Evolutionary conservation across 1,284 basidiomycete genomes (phyloP).

Genomic region (Cryptococcus hybrid): DNA sequence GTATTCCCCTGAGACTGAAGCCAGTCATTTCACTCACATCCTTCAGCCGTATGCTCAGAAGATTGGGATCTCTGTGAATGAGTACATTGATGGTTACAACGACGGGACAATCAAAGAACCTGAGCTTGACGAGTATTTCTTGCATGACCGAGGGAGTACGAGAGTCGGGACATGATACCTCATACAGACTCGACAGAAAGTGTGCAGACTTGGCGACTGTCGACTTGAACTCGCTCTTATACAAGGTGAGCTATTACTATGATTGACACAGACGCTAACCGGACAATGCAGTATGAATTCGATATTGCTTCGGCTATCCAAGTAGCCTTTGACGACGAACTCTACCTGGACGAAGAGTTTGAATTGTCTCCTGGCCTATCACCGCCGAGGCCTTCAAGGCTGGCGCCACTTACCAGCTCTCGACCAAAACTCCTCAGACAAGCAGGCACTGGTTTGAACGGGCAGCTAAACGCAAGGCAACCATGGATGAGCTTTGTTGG

Average conservation of each 20-base stretch:
- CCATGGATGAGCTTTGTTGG: conserved; percentile 95
- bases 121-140: conserved; percentile 91
- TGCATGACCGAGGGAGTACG: conserved; percentile 94
- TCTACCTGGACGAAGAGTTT: conserved; percentile 91
- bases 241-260: conserved; percentile 56
- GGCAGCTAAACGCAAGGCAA: conserved; percentile 73
- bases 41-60: conserved; percentile 92
- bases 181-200: conserved; percentile 90
- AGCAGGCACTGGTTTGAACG: conserved; percentile 88
- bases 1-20: conserved; percentile 99
- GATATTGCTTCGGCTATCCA: conserved; percentile 92
- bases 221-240: conserved; percentile 80
- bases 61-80: conserved; percentile 91
- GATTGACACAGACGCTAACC: too few relatives aligned
- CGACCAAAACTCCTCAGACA: conserved; percentile 62
- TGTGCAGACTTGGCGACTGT: conserved; percentile 95
- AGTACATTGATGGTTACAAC: conserved; percentile 97
- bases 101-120: conserved; percentile 80
- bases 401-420: conserved; percentile 58
- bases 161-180: conserved; percentile 95
- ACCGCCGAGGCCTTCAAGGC: conserved; percentile 69
- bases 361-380: conserved; percentile 83
- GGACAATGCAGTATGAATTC: conserved; percentile 64
- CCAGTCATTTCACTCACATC: conserved; percentile 95
- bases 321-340: conserved; percentile 87